Base-by-base conservation (phyloP, 345 rosid species). In the Syzygium jambos region DNA sequence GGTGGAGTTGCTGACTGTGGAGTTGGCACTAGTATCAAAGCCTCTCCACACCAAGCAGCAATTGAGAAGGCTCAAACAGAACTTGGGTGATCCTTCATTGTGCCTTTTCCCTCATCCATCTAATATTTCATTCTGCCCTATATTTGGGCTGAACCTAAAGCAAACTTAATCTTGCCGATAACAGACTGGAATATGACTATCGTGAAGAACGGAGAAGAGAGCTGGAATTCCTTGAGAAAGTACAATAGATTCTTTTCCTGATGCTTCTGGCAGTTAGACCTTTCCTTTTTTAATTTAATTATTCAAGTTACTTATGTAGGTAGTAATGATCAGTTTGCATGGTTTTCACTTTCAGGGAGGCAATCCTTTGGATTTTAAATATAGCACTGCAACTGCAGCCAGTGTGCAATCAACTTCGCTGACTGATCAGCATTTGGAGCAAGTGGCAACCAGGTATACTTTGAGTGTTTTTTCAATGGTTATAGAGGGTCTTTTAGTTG, bases 161-260 rank as follows among this genome's bases (percentile, higher is more conserved):
- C 82, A 73, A 73, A 73, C 27, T 78, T n/a, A 29, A 41, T 83
- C 43, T 51, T 83, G 23, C 57, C 88, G 87, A 52, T 85, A 88
- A 93, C 97, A 98, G 99, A 90, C 98, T 94, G 89, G 99, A 96
- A 93, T 96, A 95, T 93, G 97, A 98, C 92, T 95, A 94, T 86
- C 98, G 97, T 9, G 99, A 96, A 90, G 96, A 95, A 94, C 93
- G 98, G 91, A 94, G 97, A 92, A 93, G 95, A 90, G 99, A 98
- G 88, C 89, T 98, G 87, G 99, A 98, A 88, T 98, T 95, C 91
- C 96, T 98, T 80, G 98, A 95, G 94, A 96, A 98, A 94, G 99
- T 98, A 98, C 84, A 95, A 65, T 56, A 88, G 85, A 86, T 56
- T 88, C 43, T 73, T 11, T 85, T 57, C 49, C 9, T 85, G 15